phyloP scores from a whole-genome alignment of 1,139 yeast genomes.

The Magnusiomyces clavatus region DNA sequence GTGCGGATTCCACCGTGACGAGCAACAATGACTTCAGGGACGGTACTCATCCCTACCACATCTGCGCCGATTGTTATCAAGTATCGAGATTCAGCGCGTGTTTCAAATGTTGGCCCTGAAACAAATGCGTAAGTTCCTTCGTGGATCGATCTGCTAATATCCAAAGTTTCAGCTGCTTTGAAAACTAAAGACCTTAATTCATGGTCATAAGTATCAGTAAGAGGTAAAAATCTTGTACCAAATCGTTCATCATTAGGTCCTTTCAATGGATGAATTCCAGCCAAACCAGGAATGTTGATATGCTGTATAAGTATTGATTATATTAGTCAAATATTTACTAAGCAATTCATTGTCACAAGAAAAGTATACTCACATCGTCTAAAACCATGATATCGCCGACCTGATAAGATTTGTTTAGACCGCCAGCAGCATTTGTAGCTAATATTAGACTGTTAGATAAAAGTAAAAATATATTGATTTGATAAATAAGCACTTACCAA shows the following conservation, averaged over 20 bases:
- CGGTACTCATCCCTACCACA: slow-evolving; percentile 97
- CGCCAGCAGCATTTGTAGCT: slow-evolving; percentile 90
- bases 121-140: slow-evolving; percentile 86
- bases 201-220: slow-evolving; percentile 84
- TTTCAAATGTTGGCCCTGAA: slow-evolving; percentile 91
- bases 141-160: slow-evolving; percentile 53
- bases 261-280: slow-evolving; percentile 79
- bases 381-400: slow-evolving; percentile 92
- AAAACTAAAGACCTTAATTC: slow-evolving; percentile 47
- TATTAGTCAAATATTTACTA: not conserved
- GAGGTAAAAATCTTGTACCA: slow-evolving; percentile 83
- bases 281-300: slow-evolving; percentile 81
- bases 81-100: slow-evolving; percentile 85
- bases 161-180: slow-evolving; percentile 44
- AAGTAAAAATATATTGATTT: not conserved
- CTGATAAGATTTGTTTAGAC: slow-evolving; percentile 52
- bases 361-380: slow-evolving; percentile 39
- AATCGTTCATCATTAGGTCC: slow-evolving; percentile 76
- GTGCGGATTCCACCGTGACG: slow-evolving; percentile 80
- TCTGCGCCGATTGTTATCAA: slow-evolving; percentile 73
- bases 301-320: slow-evolving; percentile 35
- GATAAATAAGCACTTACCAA: slow-evolving; percentile 33
- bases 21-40: slow-evolving; percentile 90
- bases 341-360: not conserved
- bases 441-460: not conserved